Percentiles rank a stretch among this genome's conserved stretches.
Evolutionary conservation across 179 eudicot species (phyloP).

Genomic region (Spergularia azorica): DNA sequence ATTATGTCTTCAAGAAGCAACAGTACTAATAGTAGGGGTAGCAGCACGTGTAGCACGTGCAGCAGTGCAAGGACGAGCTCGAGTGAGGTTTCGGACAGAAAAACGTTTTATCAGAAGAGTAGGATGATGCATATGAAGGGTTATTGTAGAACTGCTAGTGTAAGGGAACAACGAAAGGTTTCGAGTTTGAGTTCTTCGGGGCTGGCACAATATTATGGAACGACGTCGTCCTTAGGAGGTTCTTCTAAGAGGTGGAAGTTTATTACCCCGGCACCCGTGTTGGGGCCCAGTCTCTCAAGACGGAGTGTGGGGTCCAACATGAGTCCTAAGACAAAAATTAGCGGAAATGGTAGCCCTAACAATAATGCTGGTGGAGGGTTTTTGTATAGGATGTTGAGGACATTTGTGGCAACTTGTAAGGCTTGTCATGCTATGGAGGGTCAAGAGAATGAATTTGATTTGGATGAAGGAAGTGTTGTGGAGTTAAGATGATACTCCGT

Average conservation of each 20-base stretch:
- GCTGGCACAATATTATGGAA: slow-evolving; percentile 17
- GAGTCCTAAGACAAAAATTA: slow-evolving; percentile 36
- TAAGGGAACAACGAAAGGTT: slow-evolving; percentile 16
- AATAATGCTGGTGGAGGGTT: slow-evolving; percentile 32
- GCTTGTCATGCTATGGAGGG: slow-evolving; percentile 73
- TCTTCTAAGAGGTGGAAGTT: slow-evolving; percentile 68
- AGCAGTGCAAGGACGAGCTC: slow-evolving; percentile 62
- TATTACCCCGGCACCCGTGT: slow-evolving; percentile 51
- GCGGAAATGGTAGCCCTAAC: neutral
- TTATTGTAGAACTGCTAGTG: slow-evolving; percentile 24
- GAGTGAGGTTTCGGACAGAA: slow-evolving; percentile 41
- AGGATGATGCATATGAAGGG: slow-evolving; percentile 26
- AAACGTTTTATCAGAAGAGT: slow-evolving; percentile 22
- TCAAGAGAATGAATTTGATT: slow-evolving; percentile 37
- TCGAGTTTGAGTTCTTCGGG: slow-evolving; percentile 8
- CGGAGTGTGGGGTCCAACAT: slow-evolving; percentile 28
- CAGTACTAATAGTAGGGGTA: slow-evolving; percentile 49
- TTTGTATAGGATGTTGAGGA: slow-evolving; percentile 51
- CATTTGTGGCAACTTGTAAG: slow-evolving; percentile 63
- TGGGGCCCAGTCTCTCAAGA: slow-evolving; percentile 46
- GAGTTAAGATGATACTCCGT: neutral
- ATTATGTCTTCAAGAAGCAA: slow-evolving; percentile 58
- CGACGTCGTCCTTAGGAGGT: slow-evolving; percentile 19
- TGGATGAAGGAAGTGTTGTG: slow-evolving; percentile 27
- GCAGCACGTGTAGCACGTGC: slow-evolving; percentile 48